Conservation (phyloP, 2,329 filamentous ascomycete species). For the Botrytis porri region DNA sequence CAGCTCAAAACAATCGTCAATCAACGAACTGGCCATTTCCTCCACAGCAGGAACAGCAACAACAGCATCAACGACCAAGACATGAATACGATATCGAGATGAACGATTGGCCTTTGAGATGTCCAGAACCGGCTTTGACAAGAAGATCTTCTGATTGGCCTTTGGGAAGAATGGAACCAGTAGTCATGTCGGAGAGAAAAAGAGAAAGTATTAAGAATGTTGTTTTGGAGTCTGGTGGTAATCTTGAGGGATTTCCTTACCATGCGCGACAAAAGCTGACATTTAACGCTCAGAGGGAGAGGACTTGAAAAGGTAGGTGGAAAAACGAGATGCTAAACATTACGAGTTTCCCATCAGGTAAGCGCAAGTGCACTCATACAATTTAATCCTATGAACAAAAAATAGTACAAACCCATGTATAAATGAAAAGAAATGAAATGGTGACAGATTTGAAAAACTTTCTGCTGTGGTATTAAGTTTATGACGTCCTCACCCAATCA, state of each 20-base stretch:
- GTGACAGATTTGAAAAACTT: neutral
- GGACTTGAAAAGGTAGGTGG: neutral
- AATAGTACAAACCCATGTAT: neutral
- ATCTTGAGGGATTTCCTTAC: constrained; percentile 6
- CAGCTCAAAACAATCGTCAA: neutral
- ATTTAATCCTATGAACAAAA: neutral
- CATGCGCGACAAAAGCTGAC: neutral
- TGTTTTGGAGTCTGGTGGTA: neutral
- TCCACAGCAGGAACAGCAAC: neutral
- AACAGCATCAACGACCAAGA: neutral
- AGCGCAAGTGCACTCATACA: neutral
- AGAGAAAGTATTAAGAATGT: neutral
- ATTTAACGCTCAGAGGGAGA: neutral
- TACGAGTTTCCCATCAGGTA: neutral
- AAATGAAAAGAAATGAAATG: neutral
- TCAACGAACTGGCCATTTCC: neutral
- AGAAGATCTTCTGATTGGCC: neutral
- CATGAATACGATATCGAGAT: neutral
- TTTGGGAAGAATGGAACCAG: neutral
- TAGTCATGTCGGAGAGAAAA: neutral
- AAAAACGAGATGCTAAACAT: neutral
- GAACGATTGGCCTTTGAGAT: neutral
- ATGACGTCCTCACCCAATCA: neutral
- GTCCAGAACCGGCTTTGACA: neutral
- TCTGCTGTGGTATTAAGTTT: no score